Base-by-base conservation (phyloP, 371 early-diverging fungal species). In the Batrachochytrium dendrobatidis region DNA sequence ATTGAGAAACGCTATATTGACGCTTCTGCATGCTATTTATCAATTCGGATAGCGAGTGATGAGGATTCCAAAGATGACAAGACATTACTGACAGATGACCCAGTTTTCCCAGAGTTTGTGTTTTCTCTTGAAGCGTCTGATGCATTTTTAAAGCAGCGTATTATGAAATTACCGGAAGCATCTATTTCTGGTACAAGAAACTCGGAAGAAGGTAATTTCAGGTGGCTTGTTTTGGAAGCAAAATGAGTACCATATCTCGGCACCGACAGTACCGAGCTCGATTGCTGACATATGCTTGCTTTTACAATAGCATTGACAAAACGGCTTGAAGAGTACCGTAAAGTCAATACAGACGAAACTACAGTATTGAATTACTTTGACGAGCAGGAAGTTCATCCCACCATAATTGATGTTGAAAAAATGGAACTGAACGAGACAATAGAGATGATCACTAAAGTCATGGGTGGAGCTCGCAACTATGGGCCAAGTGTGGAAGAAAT, bases 331-430 rank as follows among this genome's bases (percentile, higher is more conserved):
- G 73, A 75, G 43, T 79, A 61, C 62, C 63, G 75, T 28, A 53
- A 46, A 22, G 34, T 35, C 2, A 79, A 78, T 62, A 75, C 74
- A 15, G 79, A 79, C 20, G 79, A 81, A 55, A 69, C 30, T 48
- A 81, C 77, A 6, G 72, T 79, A 20, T 63, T 79, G 28, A 81
- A 81, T 61, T 75, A 65, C 57, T 79, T 79, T 46, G 81, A 81
- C 70, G 79, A 81, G 60, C 60, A 69, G 43, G 81, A 79, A 49
- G 68, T 79, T 43, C 74, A 75, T 52, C 74, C 77, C 0, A 29
- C 69, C 29, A 30, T 65, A 17, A 34, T 77, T 10, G 53, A 66
- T 26, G 59, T 62, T 33, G 69, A 71, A 33, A 50, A 62, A 20
- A 57, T 61, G 10, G 64, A 60, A 17, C 6, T 49, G 22, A 64